A percentile compares a stretch with the other conserved stretches of the same genome.
Evolutionary conservation across 129 eudicot species (phyloP).

Genomic region (Deinandra increscens): DNA sequence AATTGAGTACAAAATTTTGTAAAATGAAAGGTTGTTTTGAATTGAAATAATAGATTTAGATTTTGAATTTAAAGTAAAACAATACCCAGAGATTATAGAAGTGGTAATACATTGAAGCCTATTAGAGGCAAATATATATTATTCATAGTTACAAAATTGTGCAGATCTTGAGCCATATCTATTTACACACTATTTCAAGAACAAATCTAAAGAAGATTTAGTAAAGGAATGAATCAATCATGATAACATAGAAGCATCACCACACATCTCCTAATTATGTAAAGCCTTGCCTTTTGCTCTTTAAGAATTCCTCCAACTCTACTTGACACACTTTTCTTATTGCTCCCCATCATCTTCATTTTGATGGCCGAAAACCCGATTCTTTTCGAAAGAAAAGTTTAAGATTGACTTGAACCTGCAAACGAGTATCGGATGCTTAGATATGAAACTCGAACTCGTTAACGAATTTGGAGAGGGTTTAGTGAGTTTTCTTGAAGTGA

Average conservation of each 20-base stretch:
- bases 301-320: conserved; percentile 78
- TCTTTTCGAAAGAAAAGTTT: background rate
- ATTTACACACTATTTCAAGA: conserved; percentile 32
- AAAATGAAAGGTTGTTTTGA: background rate
- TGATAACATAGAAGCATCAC: conserved; percentile 97
- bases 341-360: conserved; percentile 46
- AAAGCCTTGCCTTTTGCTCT: conserved; percentile 89
- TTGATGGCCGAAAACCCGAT: background rate
- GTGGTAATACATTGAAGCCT: background rate
- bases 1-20: background rate
- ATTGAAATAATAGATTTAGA: background rate
- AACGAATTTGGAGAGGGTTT: background rate
- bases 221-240: conserved; percentile 42
- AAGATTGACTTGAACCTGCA: background rate
- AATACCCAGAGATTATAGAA: background rate
- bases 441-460: background rate
- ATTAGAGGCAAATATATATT: background rate
- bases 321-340: conserved; percentile 71
- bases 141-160: conserved; percentile 33
- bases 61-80: background rate
- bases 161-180: conserved; percentile 32
- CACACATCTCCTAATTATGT: conserved; percentile 90
- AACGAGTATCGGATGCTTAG: background rate
- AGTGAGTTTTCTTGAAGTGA: conserved; percentile 23
- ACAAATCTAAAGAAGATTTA: conserved; percentile 23